Evolutionary conservation across 1,284 basidiomycete species (phyloP), one percentile per base, ranked within the genome.

Genomic region (Termitomyces sp.): DNA sequence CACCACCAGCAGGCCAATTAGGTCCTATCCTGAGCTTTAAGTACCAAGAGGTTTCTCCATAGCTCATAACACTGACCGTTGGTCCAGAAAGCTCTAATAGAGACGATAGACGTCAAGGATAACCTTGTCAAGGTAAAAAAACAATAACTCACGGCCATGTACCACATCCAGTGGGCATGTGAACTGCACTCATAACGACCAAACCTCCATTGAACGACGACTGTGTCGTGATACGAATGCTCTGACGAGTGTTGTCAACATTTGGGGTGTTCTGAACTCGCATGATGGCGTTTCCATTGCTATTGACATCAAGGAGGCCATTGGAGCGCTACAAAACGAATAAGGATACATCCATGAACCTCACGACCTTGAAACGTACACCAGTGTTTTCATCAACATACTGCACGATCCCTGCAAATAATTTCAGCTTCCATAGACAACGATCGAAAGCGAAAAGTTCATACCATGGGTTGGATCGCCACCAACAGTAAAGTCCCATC

Each of bases 141-240:
- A 34, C 39, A 19, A 33, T 21, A n/a, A 76, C 74, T 69, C 59
- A 83, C 81, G 88, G 88, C 88, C 92, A 94, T 8, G 85, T 87
- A 39, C 86, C 92, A 69, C 92, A 95, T 6, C 93, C 93, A 1
- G 85, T 86, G 1, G 92, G 92, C 87, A 94, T 93, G 70, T 95
- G 92, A n/a, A 84, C 76, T 13, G 90, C 80, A 68, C 94, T 91
- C 76, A 94, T 79, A 55, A 94, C 77, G 57, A 93, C 76, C 40
- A 94, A 75, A 15, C 84, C 90, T 43, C 82, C 80, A 44, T 79
- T 86, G 66, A 82, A 90, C 1, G 73, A 71, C 57, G 74, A 68
- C 48, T 84, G 73, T 0, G 88, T 86, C 52, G 84, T 83, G 52
- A 95, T 86, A 54, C 92, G 83, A 41, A 95, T 78, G 61, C 87